These are phyloP conservation scores for Adansonia grandidieri DNA, from an alignment of 441 rosid genomes.

Conservation along the genomic window DNA sequence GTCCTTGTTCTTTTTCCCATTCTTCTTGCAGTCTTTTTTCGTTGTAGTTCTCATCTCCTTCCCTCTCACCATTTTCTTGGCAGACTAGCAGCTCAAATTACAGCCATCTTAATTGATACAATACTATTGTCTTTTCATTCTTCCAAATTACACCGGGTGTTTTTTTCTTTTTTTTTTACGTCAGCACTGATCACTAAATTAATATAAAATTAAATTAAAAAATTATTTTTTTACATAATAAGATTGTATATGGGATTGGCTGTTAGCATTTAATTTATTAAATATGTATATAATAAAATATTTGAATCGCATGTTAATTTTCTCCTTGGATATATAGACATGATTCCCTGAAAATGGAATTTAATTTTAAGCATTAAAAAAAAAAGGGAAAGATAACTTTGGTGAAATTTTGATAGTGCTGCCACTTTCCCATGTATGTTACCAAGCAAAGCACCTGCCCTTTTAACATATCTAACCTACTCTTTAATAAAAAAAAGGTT, in stretches of 20 bases:
- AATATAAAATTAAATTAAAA: not conserved
- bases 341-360: not conserved
- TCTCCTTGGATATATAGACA: not conserved
- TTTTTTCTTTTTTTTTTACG: conserved; percentile 11
- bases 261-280: not conserved
- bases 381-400: not conserved
- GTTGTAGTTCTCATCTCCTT: not conserved
- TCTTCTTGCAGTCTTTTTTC: not conserved
- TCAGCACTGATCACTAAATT: not conserved
- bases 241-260: not conserved
- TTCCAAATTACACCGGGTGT: too few species aligned
- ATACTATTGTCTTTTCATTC: too few species aligned
- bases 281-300: not conserved
- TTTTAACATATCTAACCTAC: conserved; percentile 17
- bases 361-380: not conserved
- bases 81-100: conserved; percentile 15
- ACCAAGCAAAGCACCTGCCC: conserved; percentile 7
- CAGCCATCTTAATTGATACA: conserved; percentile 8
- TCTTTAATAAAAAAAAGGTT: not conserved
- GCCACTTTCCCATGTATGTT: conserved; percentile 36
- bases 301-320: not conserved
- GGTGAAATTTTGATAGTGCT: conserved; percentile 26
- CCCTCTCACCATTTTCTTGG: conserved; percentile 13
- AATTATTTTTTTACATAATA: not conserved
- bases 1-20: conserved; percentile 20